These are phyloP conservation scores for Colletotrichum sp. DNA, from an alignment of 2,329 filamentous ascomycete species.

Conservation along the genomic window DNA sequence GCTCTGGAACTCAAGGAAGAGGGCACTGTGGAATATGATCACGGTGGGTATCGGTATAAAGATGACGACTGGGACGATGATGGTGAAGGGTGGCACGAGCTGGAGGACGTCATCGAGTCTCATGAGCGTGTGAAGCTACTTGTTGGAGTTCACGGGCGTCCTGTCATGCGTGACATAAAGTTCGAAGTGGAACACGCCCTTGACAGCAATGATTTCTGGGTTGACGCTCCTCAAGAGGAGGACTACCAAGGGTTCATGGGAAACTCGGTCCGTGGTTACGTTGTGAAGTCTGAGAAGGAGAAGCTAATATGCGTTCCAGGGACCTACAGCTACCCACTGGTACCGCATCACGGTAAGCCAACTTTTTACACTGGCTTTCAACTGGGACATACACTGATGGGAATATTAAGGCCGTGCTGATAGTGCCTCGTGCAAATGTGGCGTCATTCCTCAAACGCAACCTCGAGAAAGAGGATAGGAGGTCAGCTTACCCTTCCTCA, in stretches of 20 bases:
- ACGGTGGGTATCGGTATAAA: constrained; percentile 3
- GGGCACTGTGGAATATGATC: constrained; percentile 18
- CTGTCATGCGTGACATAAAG: constrained; percentile 15
- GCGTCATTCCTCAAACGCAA: neutral
- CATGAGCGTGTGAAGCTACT: constrained; percentile 26
- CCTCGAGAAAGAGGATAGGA: neutral
- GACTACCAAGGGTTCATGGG: constrained; percentile 31
- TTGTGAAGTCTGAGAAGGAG: neutral
- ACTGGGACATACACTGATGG: neutral
- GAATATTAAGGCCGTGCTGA: neutral
- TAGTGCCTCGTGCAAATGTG: neutral
- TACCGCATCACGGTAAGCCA: constrained; percentile 20
- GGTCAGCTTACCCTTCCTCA: neutral
- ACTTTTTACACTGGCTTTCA: neutral
- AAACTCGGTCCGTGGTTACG: constrained; percentile 25
- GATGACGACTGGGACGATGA: constrained; percentile 11
- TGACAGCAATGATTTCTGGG: constrained; percentile 25
- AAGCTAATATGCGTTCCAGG: neutral
- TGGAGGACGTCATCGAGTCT: constrained; percentile 19
- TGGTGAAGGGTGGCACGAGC: constrained; percentile 2
- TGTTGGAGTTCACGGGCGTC: constrained; percentile 29
- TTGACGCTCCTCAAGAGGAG: constrained; percentile 19
- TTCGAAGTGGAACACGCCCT: constrained; percentile 28
- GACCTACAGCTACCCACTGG: constrained; percentile 26
- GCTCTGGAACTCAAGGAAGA: constrained; percentile 32